Conservation (phyloP, 1,284 basidiomycete species). For the Rhodotorula sp. region DNA sequence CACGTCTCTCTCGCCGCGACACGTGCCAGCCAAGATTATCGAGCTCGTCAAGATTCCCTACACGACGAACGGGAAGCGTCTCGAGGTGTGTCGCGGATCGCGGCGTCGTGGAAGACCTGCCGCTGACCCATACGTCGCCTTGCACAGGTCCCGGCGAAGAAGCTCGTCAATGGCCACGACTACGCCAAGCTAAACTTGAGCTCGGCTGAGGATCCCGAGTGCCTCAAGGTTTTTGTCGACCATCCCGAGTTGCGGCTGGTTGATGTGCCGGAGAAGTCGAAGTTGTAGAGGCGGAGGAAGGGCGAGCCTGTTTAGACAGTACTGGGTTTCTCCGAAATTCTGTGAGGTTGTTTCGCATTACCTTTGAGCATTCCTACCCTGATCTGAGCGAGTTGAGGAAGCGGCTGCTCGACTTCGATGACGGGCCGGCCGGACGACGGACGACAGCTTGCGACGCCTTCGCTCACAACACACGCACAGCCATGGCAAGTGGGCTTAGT, state of each 20-base stretch:
- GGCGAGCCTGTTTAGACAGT: too few relatives aligned
- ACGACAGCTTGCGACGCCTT: background rate
- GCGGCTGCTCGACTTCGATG: background rate
- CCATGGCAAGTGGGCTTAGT: background rate
- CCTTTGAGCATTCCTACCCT: too few relatives aligned
- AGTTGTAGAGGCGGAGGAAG: conserved; percentile 14
- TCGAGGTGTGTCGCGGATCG: conserved; percentile 60
- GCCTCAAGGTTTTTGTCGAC: conserved; percentile 34
- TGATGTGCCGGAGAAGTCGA: conserved; percentile 18
- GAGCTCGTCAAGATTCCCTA: conserved; percentile 51
- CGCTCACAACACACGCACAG: background rate
- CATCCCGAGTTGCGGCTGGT: conserved; percentile 32
- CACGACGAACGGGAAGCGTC: conserved; percentile 80
- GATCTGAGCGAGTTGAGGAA: too few relatives aligned
- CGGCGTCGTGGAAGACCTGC: background rate
- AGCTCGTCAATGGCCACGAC: conserved; percentile 54
- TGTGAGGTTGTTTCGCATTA: too few relatives aligned
- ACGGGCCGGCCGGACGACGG: background rate
- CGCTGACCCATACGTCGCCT: background rate
- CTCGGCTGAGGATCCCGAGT: conserved; percentile 36
- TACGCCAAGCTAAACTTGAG: conserved; percentile 36
- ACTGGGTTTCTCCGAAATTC: too few relatives aligned
- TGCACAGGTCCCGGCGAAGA: conserved; percentile 60
- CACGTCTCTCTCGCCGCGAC: conserved; percentile 31
- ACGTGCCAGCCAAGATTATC: conserved; percentile 36